Evolutionary conservation across 2,329 filamentous ascomycete genomes (phyloP), one percentile per base, ranked within the genome.

Genomic region (Hymenoscyphus scutula): DNA sequence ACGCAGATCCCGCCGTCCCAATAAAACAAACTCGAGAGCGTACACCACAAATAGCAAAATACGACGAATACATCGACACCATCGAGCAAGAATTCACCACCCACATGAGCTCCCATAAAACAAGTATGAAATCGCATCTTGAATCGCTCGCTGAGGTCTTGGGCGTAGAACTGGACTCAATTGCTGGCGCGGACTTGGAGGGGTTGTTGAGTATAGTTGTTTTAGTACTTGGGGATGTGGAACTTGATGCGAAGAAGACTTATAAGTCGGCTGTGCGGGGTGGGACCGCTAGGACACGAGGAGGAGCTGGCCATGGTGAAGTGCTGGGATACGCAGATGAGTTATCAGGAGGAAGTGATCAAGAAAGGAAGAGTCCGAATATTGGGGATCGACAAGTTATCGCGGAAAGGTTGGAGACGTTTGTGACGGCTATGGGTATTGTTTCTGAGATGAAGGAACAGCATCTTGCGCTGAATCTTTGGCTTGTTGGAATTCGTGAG

Each of bases 391-490:
- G 19, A 45, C n/a, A 23, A 5, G 41, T 23, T 25, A 19, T 48
- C 5, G n/a, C 11, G 7, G n/a, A 48, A 8, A 48, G 23, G 15
- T 23, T 48, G 41, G 41, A 23, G n/a, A 48, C 5, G n/a, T 48
- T 48, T 48, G 41, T 48, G 8, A 17, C 23, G 6, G 41, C 41
- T 48, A 48, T 48, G 41, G 41, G 41, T 48, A 48, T 48, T 48
- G n/a, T 48, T 48, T 19, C n/a, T 11, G 41, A 48, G 41, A 48
- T 48, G 41, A 48, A 48, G 41, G 41, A 48, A 19, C 19, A 23
- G 41, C 41, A 48, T 48, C 41, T 48, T 48, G n/a, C 41, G 41
- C 11, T 48, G 41, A 48, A 48, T 25, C 41, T 48, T 13, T 48
- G 41, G 41, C 41, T 48, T 25, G 41, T 48, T 7, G 41, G 7